Conservation (phyloP, 225 moss, liverwort and hornwort species). For the Asterella californica region DNA sequence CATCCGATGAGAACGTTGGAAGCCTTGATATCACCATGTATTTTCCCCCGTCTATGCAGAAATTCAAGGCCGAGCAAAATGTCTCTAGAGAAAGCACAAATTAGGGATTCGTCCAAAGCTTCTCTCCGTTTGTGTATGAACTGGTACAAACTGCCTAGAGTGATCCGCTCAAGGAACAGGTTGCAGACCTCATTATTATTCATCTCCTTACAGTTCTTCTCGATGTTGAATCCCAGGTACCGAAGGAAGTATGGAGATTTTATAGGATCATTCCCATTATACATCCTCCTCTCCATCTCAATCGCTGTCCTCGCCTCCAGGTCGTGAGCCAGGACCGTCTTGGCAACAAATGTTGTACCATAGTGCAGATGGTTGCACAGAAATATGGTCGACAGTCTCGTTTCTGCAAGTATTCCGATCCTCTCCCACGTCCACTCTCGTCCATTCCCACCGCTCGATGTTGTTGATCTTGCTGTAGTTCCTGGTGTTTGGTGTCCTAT, state of each 20-base stretch:
- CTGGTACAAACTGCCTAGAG: conserved; percentile 8
- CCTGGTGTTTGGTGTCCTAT: too few species aligned
- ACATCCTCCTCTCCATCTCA: conserved; percentile 22
- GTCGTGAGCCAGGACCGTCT: conserved; percentile 9
- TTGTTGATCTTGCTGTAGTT: too few species aligned
- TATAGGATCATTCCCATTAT: conserved; percentile 2
- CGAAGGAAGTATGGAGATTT: conserved; percentile 27
- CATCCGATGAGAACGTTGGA: conserved; percentile 28
- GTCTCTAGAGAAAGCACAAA: conserved; percentile 29
- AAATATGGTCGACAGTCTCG: conserved; percentile 20
- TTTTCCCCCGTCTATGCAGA: conserved; percentile 22
- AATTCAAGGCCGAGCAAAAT: conserved; percentile 18
- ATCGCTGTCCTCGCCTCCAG: conserved; percentile 24
- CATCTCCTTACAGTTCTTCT: neutral
- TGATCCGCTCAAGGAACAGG: conserved; percentile 30
- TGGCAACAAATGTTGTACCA: conserved; percentile 18
- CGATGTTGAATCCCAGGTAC: conserved; percentile 19
- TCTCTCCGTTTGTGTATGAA: conserved; percentile 6
- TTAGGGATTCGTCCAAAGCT: conserved; percentile 27
- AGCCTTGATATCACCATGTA: conserved; percentile 40
- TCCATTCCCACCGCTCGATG: too few species aligned
- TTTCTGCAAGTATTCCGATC: conserved; percentile 16
- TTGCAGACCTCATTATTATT: neutral
- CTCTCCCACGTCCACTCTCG: conserved; percentile 19
- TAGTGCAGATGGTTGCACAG: conserved; percentile 1